Base-by-base conservation (phyloP, 108 stramenopile species). In the Poteriospumella lacustris region DNA sequence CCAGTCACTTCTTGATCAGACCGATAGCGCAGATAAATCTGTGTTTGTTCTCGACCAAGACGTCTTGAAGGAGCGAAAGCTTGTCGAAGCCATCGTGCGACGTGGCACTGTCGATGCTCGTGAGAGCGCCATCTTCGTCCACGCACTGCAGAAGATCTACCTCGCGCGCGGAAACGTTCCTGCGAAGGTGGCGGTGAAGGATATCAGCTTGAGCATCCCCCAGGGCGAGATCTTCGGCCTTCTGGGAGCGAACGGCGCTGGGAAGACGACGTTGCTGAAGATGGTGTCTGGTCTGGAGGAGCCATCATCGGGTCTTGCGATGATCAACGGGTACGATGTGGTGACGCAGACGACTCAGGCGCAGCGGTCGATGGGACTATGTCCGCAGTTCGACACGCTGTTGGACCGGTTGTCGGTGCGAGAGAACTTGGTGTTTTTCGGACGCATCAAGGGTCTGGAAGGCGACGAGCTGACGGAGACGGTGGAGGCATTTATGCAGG, bases 211-310 rank as follows among this genome's bases (percentile, higher is more conserved):
- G 3, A 31, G 3, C 36, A 64, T 64, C 36, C 60, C 60, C 31
- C 60, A 64, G 9, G 60, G 60, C 5, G 60, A 64, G 31, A 33
- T 64, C 29, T 64, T 64, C 36, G 60, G 60, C 15, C 60, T 64
- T 64, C 24, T 64, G 9, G 60, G 60, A 34, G 60, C 60, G 5
- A 64, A 64, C 36, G 44, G 70, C 12, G 70, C 47, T 12, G 70
- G 70, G 31, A 73, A 73, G 36, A 73, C 70, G 9, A 73, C 70
- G 28, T 73, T 73, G 70, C 36, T 73, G 31, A 73, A 73, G 36
- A 73, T 73, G 70, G 70, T 73, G 38, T 73, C 70, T 9, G 70
- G 70, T 33, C 24, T 31, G 60, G 70, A 73, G 31, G 5, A 9
- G 9, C 70, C 70, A n/a, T 12, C 70, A 3, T 56, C 43, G 26